These are phyloP conservation scores for Candida namnaoensis DNA, from an alignment of 805 yeast genomes.

Conservation along the genomic window DNA sequence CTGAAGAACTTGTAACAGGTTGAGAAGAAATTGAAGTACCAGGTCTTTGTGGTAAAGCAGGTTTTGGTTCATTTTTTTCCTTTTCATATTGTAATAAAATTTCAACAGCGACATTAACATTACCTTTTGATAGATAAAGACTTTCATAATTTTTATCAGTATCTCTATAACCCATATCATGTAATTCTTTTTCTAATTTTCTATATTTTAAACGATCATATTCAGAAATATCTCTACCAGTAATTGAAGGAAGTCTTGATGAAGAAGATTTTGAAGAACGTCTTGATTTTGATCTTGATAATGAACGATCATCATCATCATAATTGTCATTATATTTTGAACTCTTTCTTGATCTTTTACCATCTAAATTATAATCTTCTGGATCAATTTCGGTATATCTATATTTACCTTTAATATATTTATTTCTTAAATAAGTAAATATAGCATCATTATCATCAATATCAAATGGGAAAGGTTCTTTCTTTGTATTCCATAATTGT, in stretches of 20 bases:
- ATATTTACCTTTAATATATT: slow-evolving; percentile 58
- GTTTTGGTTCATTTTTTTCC: slow-evolving; percentile 34
- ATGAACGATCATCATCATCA: neutral
- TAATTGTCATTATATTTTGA: neutral
- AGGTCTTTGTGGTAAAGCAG: slow-evolving; percentile 34
- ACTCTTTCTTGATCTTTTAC: slow-evolving; percentile 6
- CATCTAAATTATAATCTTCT: slow-evolving; percentile 18
- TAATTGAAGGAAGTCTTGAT: slow-evolving; percentile 27
- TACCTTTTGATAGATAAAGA: slow-evolving; percentile 48
- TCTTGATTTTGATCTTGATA: slow-evolving; percentile 5
- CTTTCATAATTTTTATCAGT: slow-evolving; percentile 57
- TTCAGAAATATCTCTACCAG: slow-evolving; percentile 44
- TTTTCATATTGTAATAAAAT: slow-evolving; percentile 35
- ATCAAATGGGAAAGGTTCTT: slow-evolving; percentile 64
- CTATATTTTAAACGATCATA: slow-evolving; percentile 44
- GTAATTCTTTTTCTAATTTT: slow-evolving; percentile 37
- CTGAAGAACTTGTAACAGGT: slow-evolving; percentile 4
- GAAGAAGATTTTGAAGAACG: no score
- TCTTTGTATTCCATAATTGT: slow-evolving; percentile 58
- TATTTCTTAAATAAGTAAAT: slow-evolving; percentile 53
- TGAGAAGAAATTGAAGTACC: slow-evolving; percentile 5
- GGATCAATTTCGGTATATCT: slow-evolving; percentile 20
- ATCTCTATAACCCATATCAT: slow-evolving; percentile 49
- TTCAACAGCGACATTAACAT: slow-evolving; percentile 48
- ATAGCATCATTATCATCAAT: slow-evolving; percentile 61